phyloP scores from a whole-genome alignment of 2,329 filamentous ascomycete genomes.

The Penicillium sp. region DNA sequence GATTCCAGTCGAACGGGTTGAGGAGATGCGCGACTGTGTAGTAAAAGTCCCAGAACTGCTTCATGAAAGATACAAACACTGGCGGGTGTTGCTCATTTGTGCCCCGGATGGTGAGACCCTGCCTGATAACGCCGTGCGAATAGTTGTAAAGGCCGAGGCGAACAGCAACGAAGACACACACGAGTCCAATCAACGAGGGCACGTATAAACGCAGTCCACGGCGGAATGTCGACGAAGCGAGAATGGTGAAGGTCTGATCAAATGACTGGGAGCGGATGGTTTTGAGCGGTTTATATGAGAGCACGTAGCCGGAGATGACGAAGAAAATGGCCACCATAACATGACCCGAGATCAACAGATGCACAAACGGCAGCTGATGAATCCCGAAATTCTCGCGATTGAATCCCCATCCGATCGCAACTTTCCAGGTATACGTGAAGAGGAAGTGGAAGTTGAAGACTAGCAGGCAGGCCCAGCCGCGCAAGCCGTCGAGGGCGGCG shows the following conservation, averaged over 20 bases:
- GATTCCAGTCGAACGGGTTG: constrained; percentile 37
- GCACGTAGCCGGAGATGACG: constrained; percentile 47
- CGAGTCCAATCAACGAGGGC: constrained; percentile 39
- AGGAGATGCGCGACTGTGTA: constrained; percentile 32
- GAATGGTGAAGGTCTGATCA: constrained; percentile 37
- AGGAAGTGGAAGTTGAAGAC: constrained; percentile 47
- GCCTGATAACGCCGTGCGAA: constrained; percentile 32
- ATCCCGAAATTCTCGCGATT: constrained; percentile 38
- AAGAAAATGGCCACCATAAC: constrained; percentile 48
- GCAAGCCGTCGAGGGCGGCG: constrained; percentile 40
- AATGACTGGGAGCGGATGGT: constrained; percentile 36
- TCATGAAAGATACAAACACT: constrained; percentile 28
- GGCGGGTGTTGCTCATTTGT: constrained; percentile 44
- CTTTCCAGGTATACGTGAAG: constrained; percentile 43
- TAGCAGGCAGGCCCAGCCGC: constrained; percentile 43
- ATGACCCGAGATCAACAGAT: constrained; percentile 43
- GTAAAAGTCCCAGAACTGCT: constrained; percentile 38
- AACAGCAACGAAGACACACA: constrained; percentile 40
- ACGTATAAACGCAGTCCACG: constrained; percentile 42
- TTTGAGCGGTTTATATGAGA: constrained; percentile 42
- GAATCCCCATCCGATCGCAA: constrained; percentile 39
- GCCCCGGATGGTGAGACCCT: constrained; percentile 37
- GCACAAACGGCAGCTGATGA: constrained; percentile 40
- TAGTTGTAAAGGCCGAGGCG: constrained; percentile 41
- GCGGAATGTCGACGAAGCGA: constrained; percentile 44